A percentile compares a stretch with the other conserved stretches of the same genome.
These are phyloP conservation scores for Extremus antarcticus DNA, from an alignment of 495 filamentous ascomycete genomes.

Conservation along the genomic window DNA sequence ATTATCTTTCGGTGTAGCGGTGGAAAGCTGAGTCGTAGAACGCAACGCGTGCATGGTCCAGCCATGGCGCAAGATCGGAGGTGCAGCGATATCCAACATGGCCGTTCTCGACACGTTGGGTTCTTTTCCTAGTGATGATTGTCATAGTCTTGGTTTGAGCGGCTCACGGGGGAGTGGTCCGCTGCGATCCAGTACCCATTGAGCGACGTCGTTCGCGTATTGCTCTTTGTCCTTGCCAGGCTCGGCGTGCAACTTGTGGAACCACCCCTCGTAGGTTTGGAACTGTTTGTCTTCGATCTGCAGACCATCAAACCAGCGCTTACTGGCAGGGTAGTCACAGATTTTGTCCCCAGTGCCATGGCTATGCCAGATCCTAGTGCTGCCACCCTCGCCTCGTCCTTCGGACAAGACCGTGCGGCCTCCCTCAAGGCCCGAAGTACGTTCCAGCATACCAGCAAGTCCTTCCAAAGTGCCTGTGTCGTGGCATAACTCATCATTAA, in stretches of 20 bases:
- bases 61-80: no score
- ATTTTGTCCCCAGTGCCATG: constrained; percentile 61
- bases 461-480: constrained; percentile 70
- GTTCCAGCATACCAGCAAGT: constrained; percentile 62
- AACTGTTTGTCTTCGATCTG: constrained; percentile 55
- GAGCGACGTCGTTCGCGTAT: constrained; percentile 59
- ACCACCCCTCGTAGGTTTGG: constrained; percentile 64
- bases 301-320: constrained; percentile 45
- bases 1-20: no score
- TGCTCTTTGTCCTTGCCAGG: constrained; percentile 45
- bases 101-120: no score
- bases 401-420: constrained; percentile 35
- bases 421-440: constrained; percentile 40
- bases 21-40: no score
- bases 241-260: constrained; percentile 69
- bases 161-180: background rate
- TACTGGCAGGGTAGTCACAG: constrained; percentile 49
- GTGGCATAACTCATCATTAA: constrained; percentile 58
- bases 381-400: constrained; percentile 26
- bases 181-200: constrained; percentile 60
- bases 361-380: constrained; percentile 45
- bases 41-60: no score
- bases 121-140: no score
- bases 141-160: background rate
- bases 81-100: no score